Base-by-base conservation (phyloP, 2,329 filamentous ascomycete genomes). In the Remersonia thermophila region DNA sequence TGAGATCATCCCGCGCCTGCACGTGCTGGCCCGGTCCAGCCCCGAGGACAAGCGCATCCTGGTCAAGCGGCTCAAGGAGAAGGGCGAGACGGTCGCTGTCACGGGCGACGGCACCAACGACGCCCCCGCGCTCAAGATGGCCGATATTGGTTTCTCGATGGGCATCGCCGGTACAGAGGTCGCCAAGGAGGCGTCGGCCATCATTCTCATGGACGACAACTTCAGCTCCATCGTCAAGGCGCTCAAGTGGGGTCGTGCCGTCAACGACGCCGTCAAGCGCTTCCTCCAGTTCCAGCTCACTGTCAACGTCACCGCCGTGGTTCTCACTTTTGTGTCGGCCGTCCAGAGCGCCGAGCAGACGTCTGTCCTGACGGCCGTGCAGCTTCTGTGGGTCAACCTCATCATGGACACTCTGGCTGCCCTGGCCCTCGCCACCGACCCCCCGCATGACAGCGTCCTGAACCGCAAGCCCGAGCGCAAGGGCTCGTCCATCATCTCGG, bases 361-460 rank as follows among this genome's bases (percentile, higher is more conserved):
- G 33, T 84, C 84, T 32, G 86, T 94, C 17, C 63, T 95, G 38
- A 91, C 76, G 2, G 86, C 86, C 9, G 86, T 94, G 17, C 87
- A 95, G 59, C 72, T 95, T 49, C 76, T 95, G 20, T 95, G 87
- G 87, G 85, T 95, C 51, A 95, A 94, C 52, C 66, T 95, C 50
- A 95, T 95, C 61, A 95, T 94, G 87, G 87, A 95, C 51, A 94
- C 87, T 0, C 84, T 95, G 41, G 87, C 86, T 16, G 86, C 86
- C 12, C 68, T 94, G 28, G 86, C 86, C 7, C 71, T 94, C 36
- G 86, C 86, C 2, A 94, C 86, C 2, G 86, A 94, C 54, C 83
- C 85, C n/a, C 86, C 86, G 1, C 81, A 81, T 10, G 78, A 82
- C 35, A 81, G 76, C 47, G 79, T 94, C 17, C 63, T 94, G 34